These are phyloP conservation scores for Cryptococcus maquisensis DNA, from an alignment of 1,284 basidiomycete genomes.

Conservation along the genomic window DNA sequence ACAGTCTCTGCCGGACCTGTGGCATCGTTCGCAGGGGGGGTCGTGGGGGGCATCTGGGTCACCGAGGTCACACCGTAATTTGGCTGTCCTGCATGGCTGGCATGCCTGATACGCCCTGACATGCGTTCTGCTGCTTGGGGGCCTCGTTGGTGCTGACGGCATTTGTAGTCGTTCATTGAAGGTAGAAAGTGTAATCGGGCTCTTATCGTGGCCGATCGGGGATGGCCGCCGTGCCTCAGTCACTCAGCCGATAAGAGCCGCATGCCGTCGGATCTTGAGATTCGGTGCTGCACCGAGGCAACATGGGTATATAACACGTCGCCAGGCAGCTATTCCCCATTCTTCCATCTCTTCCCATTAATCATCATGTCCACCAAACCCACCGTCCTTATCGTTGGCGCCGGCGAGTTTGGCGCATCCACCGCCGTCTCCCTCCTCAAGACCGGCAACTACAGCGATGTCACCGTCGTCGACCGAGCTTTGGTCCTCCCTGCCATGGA, in stretches of 20 bases:
- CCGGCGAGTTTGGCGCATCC: slow-evolving; percentile 80
- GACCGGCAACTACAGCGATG: slow-evolving; percentile 57
- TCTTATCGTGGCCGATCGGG: no score
- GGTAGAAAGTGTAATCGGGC: no score
- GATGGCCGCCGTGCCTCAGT: not conserved
- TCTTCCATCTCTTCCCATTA: not conserved
- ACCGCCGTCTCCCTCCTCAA: slow-evolving; percentile 70
- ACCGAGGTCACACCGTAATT: slow-evolving; percentile 1
- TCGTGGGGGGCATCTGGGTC: not conserved
- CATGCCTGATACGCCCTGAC: slow-evolving; percentile 3
- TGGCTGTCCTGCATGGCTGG: not conserved
- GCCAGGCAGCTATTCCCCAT: not conserved
- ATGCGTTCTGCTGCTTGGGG: not conserved
- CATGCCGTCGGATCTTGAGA: not conserved
- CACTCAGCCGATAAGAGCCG: no score
- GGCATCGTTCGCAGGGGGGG: slow-evolving; percentile 28
- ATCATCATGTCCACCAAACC: slow-evolving; percentile 11
- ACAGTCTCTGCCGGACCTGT: slow-evolving; percentile 17
- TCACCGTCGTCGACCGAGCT: slow-evolving; percentile 71
- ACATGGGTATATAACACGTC: no score
- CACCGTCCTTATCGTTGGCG: slow-evolving; percentile 69
- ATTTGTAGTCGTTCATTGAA: no score
- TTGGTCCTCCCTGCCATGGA: slow-evolving; percentile 64
- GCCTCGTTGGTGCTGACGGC: not conserved
- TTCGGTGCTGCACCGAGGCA: no score